A percentile compares a stretch with the other conserved stretches of the same genome.
phyloP scores from a whole-genome alignment of 225 moss, liverwort and hornwort genomes.

The Sphagnum tenellum region DNA sequence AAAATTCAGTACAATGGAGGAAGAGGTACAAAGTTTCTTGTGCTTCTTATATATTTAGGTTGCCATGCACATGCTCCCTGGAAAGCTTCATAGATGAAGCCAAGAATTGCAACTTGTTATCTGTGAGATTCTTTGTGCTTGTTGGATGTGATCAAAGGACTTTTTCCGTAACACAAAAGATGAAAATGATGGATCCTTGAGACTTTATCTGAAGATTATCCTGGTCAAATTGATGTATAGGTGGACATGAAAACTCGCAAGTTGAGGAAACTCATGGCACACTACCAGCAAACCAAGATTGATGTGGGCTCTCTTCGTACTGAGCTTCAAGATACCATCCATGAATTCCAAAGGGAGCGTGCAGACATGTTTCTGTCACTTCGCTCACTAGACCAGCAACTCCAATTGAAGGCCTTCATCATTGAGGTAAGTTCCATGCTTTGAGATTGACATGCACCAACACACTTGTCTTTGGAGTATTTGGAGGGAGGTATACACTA shows the following conservation, averaged over 20 bases:
- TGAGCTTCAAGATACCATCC: constrained; percentile 91
- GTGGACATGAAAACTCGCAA: constrained; percentile 78
- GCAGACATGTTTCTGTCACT: constrained; percentile 89
- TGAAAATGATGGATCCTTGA: too few species aligned
- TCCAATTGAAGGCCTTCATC: constrained; percentile 82
- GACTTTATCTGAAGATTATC: too few species aligned
- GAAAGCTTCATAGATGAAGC: too few species aligned
- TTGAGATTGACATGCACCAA: too few species aligned
- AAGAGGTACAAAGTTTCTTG: constrained; percentile 32
- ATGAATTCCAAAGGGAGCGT: constrained; percentile 87
- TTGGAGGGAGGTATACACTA: too few species aligned
- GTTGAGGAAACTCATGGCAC: constrained; percentile 77
- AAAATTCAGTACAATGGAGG: constrained; percentile 97
- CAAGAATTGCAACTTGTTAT: too few species aligned
- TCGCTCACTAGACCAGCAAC: constrained; percentile 86
- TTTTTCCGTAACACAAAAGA: too few species aligned
- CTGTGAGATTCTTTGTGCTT: too few species aligned
- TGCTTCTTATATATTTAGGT: too few species aligned
- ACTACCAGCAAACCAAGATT: constrained; percentile 83
- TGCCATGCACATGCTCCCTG: too few species aligned
- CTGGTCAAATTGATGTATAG: constrained; percentile 7
- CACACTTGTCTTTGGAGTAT: too few species aligned
- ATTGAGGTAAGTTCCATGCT: constrained; percentile 48
- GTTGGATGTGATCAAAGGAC: too few species aligned
- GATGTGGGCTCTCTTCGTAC: constrained; percentile 62